These are phyloP conservation scores for Gossypium aridum DNA, from an alignment of 441 rosid genomes.

Conservation along the genomic window DNA sequence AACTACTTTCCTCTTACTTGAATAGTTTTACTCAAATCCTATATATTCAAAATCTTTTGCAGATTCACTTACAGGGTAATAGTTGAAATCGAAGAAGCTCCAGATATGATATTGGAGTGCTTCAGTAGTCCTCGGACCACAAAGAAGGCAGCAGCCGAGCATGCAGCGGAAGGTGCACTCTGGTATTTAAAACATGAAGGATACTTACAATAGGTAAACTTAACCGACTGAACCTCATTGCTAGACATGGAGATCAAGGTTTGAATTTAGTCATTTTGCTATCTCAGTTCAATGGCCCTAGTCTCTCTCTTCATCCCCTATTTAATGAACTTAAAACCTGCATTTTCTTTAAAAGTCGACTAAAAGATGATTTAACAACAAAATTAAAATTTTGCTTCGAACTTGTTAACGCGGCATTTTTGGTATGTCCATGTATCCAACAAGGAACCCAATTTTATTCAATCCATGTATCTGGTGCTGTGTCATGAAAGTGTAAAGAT, in stretches of 20 bases:
- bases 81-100: constrained; percentile 50
- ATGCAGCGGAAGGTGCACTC: constrained; percentile 79
- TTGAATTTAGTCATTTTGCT: background rate
- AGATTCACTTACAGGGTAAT: constrained; percentile 68
- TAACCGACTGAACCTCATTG: background rate
- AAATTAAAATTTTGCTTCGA: background rate
- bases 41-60: constrained; percentile 16
- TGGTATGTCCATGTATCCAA: background rate
- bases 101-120: constrained; percentile 51
- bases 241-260: background rate
- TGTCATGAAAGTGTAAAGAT: background rate
- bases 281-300: background rate
- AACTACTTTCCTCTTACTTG: background rate
- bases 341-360: background rate
- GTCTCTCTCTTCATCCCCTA: background rate
- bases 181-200: constrained; percentile 62
- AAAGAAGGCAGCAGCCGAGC: constrained; percentile 85
- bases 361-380: background rate
- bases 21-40: background rate
- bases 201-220: constrained; percentile 22
- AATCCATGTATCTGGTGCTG: background rate
- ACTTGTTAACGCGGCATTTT: background rate
- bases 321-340: background rate
- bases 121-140: constrained; percentile 40
- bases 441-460: background rate